Base-by-base conservation (phyloP, 495 filamentous ascomycete genomes). In the Penicillium paxilli region DNA sequence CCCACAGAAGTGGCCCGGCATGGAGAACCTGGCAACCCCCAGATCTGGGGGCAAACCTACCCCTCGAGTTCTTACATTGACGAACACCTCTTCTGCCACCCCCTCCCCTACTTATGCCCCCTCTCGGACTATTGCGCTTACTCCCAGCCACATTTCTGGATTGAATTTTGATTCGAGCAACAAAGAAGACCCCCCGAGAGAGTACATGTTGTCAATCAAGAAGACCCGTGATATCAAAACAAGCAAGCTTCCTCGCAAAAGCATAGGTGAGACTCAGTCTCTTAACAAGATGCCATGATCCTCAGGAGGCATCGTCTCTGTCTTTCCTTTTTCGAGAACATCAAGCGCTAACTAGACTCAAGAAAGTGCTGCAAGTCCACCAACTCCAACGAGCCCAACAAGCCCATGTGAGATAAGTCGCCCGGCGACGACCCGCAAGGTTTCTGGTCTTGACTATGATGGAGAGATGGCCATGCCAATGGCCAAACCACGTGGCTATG, bases 381-480 rank as follows among this genome's bases (percentile, higher is more conserved):
- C n/a, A 19, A 14, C n/a, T 40, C 6, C 23, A 12, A 16, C 28
- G 22, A 16, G 16, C 4, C 17, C 51, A 14, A 32, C 6, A 11
- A 54, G 32, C 28, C 35, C 42, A 5, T 1, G 3, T 12, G 50
- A 57, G 9, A 40, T 10, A 1, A 5, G 22, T 0, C 49, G 42
- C 21, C 60, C 65, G 9, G 22, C 12, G 3, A 48, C 54, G 4
- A 20, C 44, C 28, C 50, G 62, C 28, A 62, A 59, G 30, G 32
- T 22, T 14, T 65, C 62, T 1, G 60, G 47, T 11, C 61, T 71
- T 4, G 59, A 74, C 46, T 69, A 65, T 38, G 58, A 74, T 30
- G 32, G 48, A 12, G 60, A 60, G 14, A 52, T 74, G 6, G 69
- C 69, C 21, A 21, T 72, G 5, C 65, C 67, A 1, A 71, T 69